phyloP scores from a whole-genome alignment of 2,329 filamentous ascomycete species.

The Aspergillus intermedius region DNA sequence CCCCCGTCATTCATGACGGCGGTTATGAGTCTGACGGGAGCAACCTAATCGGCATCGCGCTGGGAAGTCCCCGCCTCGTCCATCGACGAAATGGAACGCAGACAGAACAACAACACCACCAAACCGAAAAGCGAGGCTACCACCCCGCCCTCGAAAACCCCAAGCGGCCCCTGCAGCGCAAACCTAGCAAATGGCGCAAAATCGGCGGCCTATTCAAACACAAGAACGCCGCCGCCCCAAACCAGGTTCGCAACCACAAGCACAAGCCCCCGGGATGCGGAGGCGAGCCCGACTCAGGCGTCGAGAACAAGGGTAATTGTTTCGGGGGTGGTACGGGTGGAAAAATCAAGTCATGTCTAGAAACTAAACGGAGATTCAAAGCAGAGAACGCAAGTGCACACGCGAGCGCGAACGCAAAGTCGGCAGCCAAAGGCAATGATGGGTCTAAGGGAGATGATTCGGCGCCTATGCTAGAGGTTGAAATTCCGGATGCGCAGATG shows the following conservation, averaged over 20 bases:
- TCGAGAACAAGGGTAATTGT: background rate
- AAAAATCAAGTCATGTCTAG: slow-evolving; percentile 16
- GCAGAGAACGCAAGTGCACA: background rate
- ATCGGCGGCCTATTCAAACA: slow-evolving; percentile 39
- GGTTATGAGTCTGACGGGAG: slow-evolving; percentile 21
- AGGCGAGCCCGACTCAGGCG: background rate
- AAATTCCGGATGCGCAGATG: slow-evolving; percentile 73
- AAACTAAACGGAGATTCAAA: slow-evolving; percentile 2
- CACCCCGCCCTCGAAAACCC: slow-evolving; percentile 7
- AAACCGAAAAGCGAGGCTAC: slow-evolving; percentile 10
- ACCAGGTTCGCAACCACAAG: slow-evolving; percentile 16
- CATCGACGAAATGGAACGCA: slow-evolving; percentile 13
- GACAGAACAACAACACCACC: slow-evolving; percentile 6
- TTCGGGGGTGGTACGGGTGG: background rate
- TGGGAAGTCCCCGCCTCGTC: slow-evolving; percentile 57
- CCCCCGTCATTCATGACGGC: slow-evolving; percentile 10
- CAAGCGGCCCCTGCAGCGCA: slow-evolving; percentile 20
- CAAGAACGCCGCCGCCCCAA: slow-evolving; percentile 27
- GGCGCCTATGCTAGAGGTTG: slow-evolving; percentile 57
- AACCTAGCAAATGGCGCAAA: slow-evolving; percentile 43
- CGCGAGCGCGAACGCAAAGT: slow-evolving; percentile 15
- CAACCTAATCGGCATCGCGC: slow-evolving; percentile 62
- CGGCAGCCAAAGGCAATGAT: background rate
- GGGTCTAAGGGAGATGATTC: slow-evolving; percentile 4
- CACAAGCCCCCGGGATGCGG: slow-evolving; percentile 2